Evolutionary conservation across 176 grass and related monocot species (phyloP).

Genomic region (Triticum turgidum): DNA sequence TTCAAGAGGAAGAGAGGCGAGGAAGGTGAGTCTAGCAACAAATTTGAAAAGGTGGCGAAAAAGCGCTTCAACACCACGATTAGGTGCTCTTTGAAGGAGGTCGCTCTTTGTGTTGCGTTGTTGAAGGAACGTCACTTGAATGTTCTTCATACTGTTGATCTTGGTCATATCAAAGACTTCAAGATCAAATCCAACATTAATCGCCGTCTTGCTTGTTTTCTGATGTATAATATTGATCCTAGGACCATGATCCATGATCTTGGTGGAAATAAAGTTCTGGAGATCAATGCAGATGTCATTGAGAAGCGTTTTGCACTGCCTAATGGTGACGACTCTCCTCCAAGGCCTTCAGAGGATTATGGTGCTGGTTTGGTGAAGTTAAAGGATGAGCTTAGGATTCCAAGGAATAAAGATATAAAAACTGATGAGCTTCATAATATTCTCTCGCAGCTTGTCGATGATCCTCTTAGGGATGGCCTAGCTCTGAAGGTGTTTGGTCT

Average conservation of each 20-base stretch:
- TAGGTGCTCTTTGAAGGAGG: background rate
- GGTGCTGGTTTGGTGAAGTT: background rate
- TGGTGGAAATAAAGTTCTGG: background rate
- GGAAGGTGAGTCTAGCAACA: background rate
- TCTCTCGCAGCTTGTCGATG: background rate
- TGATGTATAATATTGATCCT: background rate
- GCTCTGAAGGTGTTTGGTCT: background rate
- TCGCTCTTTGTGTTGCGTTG: background rate
- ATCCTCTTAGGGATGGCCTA: background rate
- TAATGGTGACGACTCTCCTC: background rate
- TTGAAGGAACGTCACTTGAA: background rate
- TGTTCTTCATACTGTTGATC: background rate
- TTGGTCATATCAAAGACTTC: background rate
- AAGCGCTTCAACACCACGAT: background rate
- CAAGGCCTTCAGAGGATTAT: background rate
- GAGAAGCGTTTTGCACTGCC: background rate
- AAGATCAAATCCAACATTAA: background rate
- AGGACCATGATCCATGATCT: background rate
- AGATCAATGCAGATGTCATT: background rate
- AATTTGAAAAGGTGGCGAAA: background rate
- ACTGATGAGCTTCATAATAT: background rate
- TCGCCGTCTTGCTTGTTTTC: background rate
- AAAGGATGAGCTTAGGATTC: background rate
- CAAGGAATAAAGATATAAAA: background rate
- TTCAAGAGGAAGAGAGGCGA: background rate